Percentiles rank a stretch among this genome's conserved stretches.
Evolutionary conservation across 2,329 filamentous ascomycete genomes (phyloP).

Genomic region (Botrytis porri): DNA sequence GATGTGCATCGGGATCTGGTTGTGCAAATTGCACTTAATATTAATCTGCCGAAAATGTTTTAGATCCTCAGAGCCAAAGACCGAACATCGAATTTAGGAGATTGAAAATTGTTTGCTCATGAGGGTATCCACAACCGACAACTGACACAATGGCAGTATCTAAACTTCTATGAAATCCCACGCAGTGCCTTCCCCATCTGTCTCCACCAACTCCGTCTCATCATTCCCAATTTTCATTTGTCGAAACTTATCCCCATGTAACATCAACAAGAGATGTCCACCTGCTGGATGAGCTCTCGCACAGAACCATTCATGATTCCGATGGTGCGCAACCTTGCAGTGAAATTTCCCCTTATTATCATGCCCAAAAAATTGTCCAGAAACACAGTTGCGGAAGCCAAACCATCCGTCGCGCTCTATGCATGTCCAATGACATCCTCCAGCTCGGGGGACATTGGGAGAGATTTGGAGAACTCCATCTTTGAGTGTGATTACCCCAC

Average conservation of each 20-base stretch:
- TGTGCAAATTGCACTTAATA: neutral
- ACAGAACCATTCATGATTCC: neutral
- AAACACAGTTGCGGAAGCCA: conserved; percentile 14
- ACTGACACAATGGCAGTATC: neutral
- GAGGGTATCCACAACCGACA: neutral
- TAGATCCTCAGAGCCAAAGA: neutral
- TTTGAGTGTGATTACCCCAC: neutral
- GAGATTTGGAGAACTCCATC: neutral
- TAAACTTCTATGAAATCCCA: conserved; percentile 16
- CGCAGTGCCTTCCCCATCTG: conserved; percentile 8
- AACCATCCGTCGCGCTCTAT: conserved; percentile 14
- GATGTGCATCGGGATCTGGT: neutral
- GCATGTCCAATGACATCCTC: conserved; percentile 14
- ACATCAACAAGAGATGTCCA: conserved; percentile 10
- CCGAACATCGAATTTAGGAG: neutral
- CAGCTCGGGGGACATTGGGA: neutral
- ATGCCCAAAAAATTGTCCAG: conserved; percentile 11
- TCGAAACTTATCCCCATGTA: conserved; percentile 11
- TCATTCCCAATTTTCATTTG: conserved; percentile 9
- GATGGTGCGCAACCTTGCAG: conserved; percentile 1
- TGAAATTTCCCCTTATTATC: neutral
- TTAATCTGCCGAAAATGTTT: neutral
- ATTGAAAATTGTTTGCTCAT: neutral
- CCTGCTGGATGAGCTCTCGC: conserved; percentile 3
- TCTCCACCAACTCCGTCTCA: conserved; percentile 5